These are phyloP conservation scores for Citeromyces hawaiiensis DNA, from an alignment of 1,139 yeast genomes.

Conservation along the genomic window DNA sequence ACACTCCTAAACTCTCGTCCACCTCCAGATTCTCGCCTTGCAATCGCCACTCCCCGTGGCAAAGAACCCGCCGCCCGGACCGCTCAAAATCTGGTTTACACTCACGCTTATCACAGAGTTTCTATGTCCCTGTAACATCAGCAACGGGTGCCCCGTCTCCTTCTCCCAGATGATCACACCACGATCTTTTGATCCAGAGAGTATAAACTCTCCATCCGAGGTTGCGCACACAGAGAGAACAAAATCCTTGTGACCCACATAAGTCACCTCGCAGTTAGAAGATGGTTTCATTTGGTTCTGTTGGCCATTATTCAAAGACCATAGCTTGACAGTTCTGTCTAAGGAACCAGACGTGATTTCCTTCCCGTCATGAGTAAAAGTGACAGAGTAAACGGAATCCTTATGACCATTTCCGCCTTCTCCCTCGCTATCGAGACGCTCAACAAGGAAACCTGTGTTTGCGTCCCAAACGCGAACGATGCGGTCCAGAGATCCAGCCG, in stretches of 20 bases:
- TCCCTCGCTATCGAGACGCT: conserved; percentile 82
- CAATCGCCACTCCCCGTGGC: conserved; percentile 99
- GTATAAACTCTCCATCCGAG: conserved; percentile 82
- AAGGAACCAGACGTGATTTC: conserved; percentile 92
- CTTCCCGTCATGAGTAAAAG: conserved; percentile 83
- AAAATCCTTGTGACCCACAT: conserved; percentile 93
- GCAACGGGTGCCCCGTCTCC: conserved; percentile 77
- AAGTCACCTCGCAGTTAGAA: conserved; percentile 79
- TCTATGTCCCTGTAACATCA: conserved; percentile 95
- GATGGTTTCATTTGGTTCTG: conserved; percentile 30
- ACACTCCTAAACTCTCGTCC: conserved; percentile 17
- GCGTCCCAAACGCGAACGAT: conserved; percentile 98
- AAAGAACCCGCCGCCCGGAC: conserved; percentile 65
- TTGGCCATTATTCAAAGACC: conserved; percentile 62
- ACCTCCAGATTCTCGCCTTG: conserved; percentile 93
- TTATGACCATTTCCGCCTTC: conserved; percentile 88
- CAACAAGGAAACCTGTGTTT: conserved; percentile 83
- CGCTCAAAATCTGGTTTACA: conserved; percentile 37
- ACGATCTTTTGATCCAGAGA: conserved; percentile 94
- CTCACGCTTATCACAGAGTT: conserved; percentile 94
- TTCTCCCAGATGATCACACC: conserved; percentile 98
- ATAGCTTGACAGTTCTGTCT: conserved; percentile 90
- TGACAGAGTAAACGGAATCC: conserved; percentile 92
- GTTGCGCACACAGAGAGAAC: conserved; percentile 91
- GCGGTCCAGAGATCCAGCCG: conserved; percentile 93